Conservation (phyloP, 495 filamentous ascomycete genomes). For the Penicillium odoratum region DNA sequence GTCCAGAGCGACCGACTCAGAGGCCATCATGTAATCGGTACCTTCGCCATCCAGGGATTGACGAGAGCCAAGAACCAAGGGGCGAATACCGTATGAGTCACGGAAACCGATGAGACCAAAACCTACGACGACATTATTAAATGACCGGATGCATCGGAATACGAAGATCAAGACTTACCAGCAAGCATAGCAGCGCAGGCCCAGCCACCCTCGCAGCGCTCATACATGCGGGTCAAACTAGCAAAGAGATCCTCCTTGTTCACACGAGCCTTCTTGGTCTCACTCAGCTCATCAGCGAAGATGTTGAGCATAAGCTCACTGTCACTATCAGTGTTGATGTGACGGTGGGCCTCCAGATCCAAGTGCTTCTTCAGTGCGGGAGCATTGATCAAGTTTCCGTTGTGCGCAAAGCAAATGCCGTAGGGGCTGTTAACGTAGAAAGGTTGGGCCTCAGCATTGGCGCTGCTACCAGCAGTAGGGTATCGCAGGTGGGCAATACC, state of each 20-base stretch:
- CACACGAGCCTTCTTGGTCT: conserved; percentile 94
- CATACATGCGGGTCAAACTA: conserved; percentile 71
- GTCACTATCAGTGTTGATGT: conserved; percentile 96
- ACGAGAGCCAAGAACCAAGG: conserved; percentile 77
- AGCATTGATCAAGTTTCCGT: conserved; percentile 97
- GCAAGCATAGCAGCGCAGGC: conserved; percentile 91
- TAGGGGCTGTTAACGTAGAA: conserved; percentile 95
- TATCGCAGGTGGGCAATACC: conserved; percentile 88
- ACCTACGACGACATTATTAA: conserved; percentile 41
- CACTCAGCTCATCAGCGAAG: conserved; percentile 89
- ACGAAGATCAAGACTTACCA: conserved; percentile 44
- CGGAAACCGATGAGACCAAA: conserved; percentile 90
- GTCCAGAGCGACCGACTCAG: conserved; percentile 88
- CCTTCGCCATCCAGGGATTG: conserved; percentile 65
- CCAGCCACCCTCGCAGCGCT: conserved; percentile 79
- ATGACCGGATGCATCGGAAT: background rate
- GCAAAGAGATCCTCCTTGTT: conserved; percentile 90
- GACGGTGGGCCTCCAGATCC: conserved; percentile 85
- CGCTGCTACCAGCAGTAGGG: conserved; percentile 85
- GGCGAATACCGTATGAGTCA: conserved; percentile 87
- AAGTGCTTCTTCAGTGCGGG: conserved; percentile 73
- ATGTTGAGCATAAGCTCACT: conserved; percentile 95
- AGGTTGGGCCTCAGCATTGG: conserved; percentile 60
- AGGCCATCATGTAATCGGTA: conserved; percentile 95
- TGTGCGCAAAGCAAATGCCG: conserved; percentile 69